phyloP scores from a whole-genome alignment of 768 basidiomycete genomes.

The Termitomyces sp. region DNA sequence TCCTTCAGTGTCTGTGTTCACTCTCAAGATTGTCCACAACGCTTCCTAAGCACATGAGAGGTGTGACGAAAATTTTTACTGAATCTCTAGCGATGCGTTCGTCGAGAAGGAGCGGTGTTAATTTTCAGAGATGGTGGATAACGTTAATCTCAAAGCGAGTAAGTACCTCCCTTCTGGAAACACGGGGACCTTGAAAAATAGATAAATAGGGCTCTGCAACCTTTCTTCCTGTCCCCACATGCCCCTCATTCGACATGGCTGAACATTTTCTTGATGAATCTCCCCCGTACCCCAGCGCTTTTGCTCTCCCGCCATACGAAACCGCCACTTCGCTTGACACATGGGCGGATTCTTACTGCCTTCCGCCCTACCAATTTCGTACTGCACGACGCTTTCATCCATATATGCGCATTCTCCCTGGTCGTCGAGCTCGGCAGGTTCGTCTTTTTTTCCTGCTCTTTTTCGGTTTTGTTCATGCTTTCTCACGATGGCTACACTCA shows the following conservation, averaged over 20 bases:
- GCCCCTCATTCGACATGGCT: neutral
- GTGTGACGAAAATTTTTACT: neutral
- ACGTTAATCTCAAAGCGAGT: neutral
- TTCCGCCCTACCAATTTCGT: slow-evolving; percentile 11
- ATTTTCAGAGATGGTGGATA: neutral
- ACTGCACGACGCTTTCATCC: slow-evolving; percentile 11
- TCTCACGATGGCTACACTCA: neutral
- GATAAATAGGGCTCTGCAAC: neutral
- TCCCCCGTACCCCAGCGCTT: neutral
- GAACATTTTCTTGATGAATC: neutral
- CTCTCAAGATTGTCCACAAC: neutral
- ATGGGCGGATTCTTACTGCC: slow-evolving; percentile 11
- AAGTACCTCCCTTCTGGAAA: slow-evolving; percentile 1
- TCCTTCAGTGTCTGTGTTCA: neutral
- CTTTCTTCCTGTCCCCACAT: neutral
- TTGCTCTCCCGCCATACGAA: slow-evolving; percentile 5
- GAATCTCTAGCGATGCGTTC: neutral
- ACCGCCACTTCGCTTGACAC: slow-evolving; percentile 2
- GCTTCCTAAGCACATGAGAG: neutral
- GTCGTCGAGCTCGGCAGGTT: neutral
- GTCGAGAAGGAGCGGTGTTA: neutral
- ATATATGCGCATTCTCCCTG: slow-evolving; percentile 4
- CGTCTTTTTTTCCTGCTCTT: neutral
- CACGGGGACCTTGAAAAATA: neutral
- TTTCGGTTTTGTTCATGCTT: neutral